phyloP scores from a whole-genome alignment of 805 yeast genomes.

The Candida corydali region DNA sequence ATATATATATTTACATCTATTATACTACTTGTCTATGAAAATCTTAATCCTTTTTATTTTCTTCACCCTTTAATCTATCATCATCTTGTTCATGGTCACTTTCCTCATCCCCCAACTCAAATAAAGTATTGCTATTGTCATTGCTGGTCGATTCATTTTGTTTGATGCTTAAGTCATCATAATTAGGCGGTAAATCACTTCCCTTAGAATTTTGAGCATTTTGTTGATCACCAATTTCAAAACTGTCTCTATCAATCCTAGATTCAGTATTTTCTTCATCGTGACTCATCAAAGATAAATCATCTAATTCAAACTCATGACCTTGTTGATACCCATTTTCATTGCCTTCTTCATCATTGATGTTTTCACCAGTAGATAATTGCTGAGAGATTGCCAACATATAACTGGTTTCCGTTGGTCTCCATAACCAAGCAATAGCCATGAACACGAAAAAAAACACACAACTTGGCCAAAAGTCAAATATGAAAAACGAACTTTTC shows the following conservation, averaged over 20 bases:
- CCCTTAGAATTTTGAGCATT: slow-evolving; percentile 11
- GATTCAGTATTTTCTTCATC: slow-evolving; percentile 26
- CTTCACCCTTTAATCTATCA: slow-evolving; percentile 15
- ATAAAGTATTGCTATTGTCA: slow-evolving; percentile 39
- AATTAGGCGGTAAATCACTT: slow-evolving; percentile 27
- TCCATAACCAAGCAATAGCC: slow-evolving; percentile 87
- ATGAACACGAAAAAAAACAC: slow-evolving; percentile 81
- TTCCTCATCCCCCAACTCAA: slow-evolving; percentile 32
- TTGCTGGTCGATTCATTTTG: slow-evolving; percentile 6
- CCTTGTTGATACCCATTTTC: slow-evolving; percentile 29
- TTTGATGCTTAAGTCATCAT: slow-evolving; percentile 17
- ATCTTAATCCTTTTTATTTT: slow-evolving; percentile 4
- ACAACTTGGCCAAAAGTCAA: slow-evolving; percentile 93
- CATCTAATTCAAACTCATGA: slow-evolving; percentile 59
- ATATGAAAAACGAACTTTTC: slow-evolving; percentile 84
- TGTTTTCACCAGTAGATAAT: slow-evolving; percentile 68
- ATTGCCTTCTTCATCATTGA: slow-evolving; percentile 32
- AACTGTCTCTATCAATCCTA: slow-evolving; percentile 28
- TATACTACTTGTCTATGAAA: not conserved
- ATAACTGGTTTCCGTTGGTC: slow-evolving; percentile 94
- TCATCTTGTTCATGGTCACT: slow-evolving; percentile 17
- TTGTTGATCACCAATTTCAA: slow-evolving; percentile 33
- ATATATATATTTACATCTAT: not conserved
- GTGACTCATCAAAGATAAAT: slow-evolving; percentile 49
- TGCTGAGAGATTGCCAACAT: slow-evolving; percentile 94